Base-by-base conservation (phyloP, 148 eudicot genomes). In the Polygonum aviculare region DNA sequence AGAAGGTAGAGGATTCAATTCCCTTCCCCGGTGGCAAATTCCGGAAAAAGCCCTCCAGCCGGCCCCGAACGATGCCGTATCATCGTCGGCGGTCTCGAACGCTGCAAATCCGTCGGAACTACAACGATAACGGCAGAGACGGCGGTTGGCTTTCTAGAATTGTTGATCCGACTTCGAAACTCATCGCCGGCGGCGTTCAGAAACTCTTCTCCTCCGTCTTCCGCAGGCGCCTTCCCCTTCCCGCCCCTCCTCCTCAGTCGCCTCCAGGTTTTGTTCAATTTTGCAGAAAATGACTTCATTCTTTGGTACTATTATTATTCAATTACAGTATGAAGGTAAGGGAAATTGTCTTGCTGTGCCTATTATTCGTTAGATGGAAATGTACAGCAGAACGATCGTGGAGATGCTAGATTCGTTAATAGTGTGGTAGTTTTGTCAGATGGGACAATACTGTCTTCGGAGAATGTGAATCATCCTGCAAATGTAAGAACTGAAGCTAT, bases 81-180 rank as follows among this genome's bases (percentile, higher is more conserved):
- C 93, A 87, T 79, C 88, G 98, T n/a, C 97, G 97, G 7, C 75
- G 80, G 8, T 73, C 87, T 0, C 51, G 2, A 49, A 84, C 89
- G 16, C 18, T 86, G 18, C 84, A 90, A 36, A 87, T 78, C 48
- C 79, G 87, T 69, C 89, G 63, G 55, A 76, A 74, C n/a, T 41
- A 48, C 38, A 31, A 39, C 16, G 41, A 18, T 50, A 35, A 22
- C 62, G 16, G 35, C 16, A 62, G 65, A 16, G 38, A n/a, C 11
- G 44, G 59, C 54, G 79, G 93, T 48, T 90, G 93, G 94, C 69
- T 94, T 4, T 81, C 92, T 40, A 89, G 86, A 84, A 75, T 94
- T 10, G 90, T 92, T 33, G 92, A 90, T 63, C 98, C 98, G 5
- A 92, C 96, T 45, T 85, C 96, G 8, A 85, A 82, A 74, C 86